These are phyloP conservation scores for Aphanomyces euteiches DNA, from an alignment of 352 stramenopile species.

Conservation along the genomic window DNA sequence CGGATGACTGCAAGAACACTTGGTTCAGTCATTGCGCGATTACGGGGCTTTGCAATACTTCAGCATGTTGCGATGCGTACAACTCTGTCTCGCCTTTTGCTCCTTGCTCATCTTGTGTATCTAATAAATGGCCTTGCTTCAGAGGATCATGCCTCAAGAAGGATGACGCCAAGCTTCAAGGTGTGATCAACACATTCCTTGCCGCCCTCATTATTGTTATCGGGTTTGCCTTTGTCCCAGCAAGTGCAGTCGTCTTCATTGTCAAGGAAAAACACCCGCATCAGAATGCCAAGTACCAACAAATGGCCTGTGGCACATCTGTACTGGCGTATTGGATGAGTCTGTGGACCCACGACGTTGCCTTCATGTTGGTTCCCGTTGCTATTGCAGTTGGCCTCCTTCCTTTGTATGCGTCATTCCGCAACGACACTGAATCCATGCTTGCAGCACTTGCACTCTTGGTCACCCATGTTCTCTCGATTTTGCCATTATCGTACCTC, in stretches of 20 bases:
- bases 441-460: slow-evolving; percentile 45
- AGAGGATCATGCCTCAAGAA: slow-evolving; percentile 44
- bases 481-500: slow-evolving; percentile 62
- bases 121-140: slow-evolving; percentile 21
- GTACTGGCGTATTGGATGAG: slow-evolving; percentile 57
- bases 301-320: slow-evolving; percentile 57
- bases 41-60: slow-evolving; percentile 41
- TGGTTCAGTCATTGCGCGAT: slow-evolving; percentile 45
- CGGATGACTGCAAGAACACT: background rate
- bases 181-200: slow-evolving; percentile 60
- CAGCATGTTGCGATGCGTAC: slow-evolving; percentile 40
- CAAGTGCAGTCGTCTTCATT: slow-evolving; percentile 57
- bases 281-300: slow-evolving; percentile 61
- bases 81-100: slow-evolving; percentile 44
- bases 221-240: slow-evolving; percentile 65
- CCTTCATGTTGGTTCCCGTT: slow-evolving; percentile 44
- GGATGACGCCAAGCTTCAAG: slow-evolving; percentile 57
- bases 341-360: slow-evolving; percentile 53
- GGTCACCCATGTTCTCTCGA: slow-evolving; percentile 41
- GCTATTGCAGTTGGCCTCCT: slow-evolving; percentile 41
- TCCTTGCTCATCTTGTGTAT: slow-evolving; percentile 23
- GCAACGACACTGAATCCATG: slow-evolving; percentile 40
- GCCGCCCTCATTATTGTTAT: slow-evolving; percentile 57
- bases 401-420: slow-evolving; percentile 39
- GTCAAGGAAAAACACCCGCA: slow-evolving; percentile 60